Conservation (phyloP, 2,329 filamentous ascomycete species). For the Penicillium sp. region DNA sequence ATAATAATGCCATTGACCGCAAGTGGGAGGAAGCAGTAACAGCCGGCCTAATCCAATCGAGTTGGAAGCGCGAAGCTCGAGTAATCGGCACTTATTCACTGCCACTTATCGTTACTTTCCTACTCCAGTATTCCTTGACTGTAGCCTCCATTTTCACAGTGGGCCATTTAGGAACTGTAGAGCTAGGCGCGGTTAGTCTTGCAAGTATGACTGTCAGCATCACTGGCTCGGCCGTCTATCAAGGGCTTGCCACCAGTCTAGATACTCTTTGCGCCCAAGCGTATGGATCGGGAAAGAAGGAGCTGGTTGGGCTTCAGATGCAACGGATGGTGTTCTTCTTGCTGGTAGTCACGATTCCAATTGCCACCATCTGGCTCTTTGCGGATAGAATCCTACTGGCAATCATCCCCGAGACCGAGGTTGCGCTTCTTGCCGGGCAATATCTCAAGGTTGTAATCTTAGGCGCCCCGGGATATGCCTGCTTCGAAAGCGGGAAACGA, state of each 20-base stretch:
- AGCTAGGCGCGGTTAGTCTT: conserved; percentile 64
- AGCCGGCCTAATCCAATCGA: conserved; percentile 77
- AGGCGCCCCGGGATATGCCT: conserved; percentile 70
- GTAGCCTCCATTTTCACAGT: conserved; percentile 76
- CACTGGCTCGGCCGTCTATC: conserved; percentile 70
- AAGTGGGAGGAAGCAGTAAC: conserved; percentile 84
- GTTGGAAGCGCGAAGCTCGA: conserved; percentile 85
- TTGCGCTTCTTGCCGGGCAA: conserved; percentile 66
- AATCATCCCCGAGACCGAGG: conserved; percentile 68
- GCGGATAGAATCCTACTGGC: conserved; percentile 61
- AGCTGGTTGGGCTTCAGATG: conserved; percentile 78
- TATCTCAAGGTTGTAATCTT: conserved; percentile 68
- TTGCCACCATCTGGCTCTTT: conserved; percentile 66
- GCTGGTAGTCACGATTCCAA: conserved; percentile 66
- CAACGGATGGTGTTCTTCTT: conserved; percentile 79
- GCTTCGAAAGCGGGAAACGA: conserved; percentile 77
- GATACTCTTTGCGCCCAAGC: conserved; percentile 93
- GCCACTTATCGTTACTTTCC: conserved; percentile 68
- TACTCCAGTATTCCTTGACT: conserved; percentile 81
- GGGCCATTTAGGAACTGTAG: conserved; percentile 67
- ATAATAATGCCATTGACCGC: conserved; percentile 58
- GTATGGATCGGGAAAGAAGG: conserved; percentile 84
- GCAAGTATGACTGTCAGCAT: conserved; percentile 78
- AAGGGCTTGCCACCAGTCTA: conserved; percentile 81
- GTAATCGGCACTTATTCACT: conserved; percentile 69